Evolutionary conservation across 1,284 basidiomycete species (phyloP).

Genomic region (Malassezia obtusa): DNA sequence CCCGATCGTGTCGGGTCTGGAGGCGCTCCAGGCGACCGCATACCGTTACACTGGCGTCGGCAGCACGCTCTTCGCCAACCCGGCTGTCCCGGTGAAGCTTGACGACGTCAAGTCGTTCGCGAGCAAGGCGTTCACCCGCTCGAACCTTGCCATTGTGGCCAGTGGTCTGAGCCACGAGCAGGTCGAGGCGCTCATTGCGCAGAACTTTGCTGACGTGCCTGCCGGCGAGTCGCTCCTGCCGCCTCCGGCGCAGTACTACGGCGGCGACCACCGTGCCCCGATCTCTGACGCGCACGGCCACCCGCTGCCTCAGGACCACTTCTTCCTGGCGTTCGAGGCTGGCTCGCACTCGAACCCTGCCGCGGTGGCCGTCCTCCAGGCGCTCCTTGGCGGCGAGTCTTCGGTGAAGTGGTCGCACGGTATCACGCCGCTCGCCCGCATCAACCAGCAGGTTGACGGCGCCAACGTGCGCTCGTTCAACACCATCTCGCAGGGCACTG

Average conservation of each 20-base stretch:
- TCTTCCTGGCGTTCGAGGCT: conserved; percentile 43
- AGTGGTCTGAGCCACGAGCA: conserved; percentile 32
- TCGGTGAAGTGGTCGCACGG: conserved; percentile 45
- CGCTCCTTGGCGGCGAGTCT: conserved; percentile 39
- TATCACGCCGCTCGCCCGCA: conserved; percentile 30
- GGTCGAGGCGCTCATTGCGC: conserved; percentile 31
- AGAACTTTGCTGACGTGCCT: conserved; percentile 30
- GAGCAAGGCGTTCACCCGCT: conserved; percentile 20
- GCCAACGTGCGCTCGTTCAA: conserved; percentile 40
- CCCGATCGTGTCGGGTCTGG: conserved; percentile 34
- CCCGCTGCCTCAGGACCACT: conserved; percentile 34
- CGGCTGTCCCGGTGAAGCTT: conserved; percentile 34
- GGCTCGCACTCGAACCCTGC: conserved; percentile 27
- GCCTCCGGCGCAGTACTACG: conserved; percentile 41
- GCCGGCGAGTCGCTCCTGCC: conserved; percentile 18
- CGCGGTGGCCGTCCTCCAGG: conserved; percentile 39
- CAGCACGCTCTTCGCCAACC: conserved; percentile 41
- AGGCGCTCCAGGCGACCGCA: conserved; percentile 40
- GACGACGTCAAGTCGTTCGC: conserved; percentile 35
- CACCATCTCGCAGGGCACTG: conserved; percentile 36
- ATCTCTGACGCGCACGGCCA: conserved; percentile 36
- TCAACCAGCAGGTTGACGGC: conserved; percentile 23
- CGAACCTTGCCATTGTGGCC: conserved; percentile 43
- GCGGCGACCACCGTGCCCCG: conserved; percentile 41
- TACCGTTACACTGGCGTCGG: conserved; percentile 43